phyloP scores from a whole-genome alignment of 1,284 basidiomycete genomes.

The Trichosporon sp. region DNA sequence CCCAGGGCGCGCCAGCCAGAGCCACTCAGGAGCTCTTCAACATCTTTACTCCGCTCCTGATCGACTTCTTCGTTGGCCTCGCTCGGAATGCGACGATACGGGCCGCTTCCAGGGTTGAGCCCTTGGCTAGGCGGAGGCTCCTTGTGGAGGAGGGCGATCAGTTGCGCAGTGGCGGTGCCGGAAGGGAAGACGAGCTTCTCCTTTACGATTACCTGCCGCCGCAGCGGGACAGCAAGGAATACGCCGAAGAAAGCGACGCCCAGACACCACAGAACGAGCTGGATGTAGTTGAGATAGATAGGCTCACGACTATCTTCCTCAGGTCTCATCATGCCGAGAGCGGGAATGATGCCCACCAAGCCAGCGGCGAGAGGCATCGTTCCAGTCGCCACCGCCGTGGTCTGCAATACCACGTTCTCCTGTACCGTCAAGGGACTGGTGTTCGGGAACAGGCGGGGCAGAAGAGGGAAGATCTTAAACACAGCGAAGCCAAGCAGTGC shows the following conservation, averaged over 20 bases:
- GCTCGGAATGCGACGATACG: conserved; percentile 29
- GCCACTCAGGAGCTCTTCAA: conserved; percentile 47
- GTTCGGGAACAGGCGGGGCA: conserved; percentile 51
- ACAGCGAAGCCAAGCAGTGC: conserved; percentile 85
- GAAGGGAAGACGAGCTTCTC: conserved; percentile 91
- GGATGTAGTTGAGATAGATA: conserved; percentile 64
- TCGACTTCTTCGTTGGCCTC: background rate
- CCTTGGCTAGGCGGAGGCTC: conserved; percentile 30
- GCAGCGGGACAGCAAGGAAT: conserved; percentile 85
- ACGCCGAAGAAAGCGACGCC: conserved; percentile 87
- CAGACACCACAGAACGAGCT: conserved; percentile 65
- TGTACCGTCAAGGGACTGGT: conserved; percentile 63
- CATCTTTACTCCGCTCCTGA: conserved; percentile 26
- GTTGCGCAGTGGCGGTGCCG: conserved; percentile 92
- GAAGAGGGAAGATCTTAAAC: conserved; percentile 57
- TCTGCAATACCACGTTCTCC: conserved; percentile 90
- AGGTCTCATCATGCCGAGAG: conserved; percentile 68
- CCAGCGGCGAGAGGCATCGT: conserved; percentile 87
- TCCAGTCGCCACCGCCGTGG: conserved; percentile 83
- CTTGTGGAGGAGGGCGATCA: conserved; percentile 82
- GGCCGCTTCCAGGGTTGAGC: conserved; percentile 10
- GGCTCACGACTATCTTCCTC: conserved; percentile 69
- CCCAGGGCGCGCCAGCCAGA: conserved; percentile 66
- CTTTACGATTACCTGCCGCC: conserved; percentile 93
- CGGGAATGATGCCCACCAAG: conserved; percentile 90